A percentile compares a stretch with the other conserved stretches of the same genome.
These are phyloP conservation scores for Parsonsia alboflavescens DNA, from an alignment of 257 asterid genomes.

Conservation along the genomic window DNA sequence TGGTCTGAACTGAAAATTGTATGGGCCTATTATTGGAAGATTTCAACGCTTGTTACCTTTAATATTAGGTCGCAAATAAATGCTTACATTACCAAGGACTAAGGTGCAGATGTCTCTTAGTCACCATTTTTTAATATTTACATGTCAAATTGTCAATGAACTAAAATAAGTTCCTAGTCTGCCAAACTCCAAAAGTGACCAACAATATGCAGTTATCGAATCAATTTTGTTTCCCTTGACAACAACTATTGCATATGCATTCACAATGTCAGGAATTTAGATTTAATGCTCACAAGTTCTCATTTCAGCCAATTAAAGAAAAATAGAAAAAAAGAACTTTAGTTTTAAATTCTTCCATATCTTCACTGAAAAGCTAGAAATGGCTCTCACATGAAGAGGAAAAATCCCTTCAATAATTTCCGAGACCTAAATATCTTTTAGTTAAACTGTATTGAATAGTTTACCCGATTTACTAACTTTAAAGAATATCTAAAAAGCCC, in stretches of 20 bases:
- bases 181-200: background rate
- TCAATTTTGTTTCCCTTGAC: background rate
- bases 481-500: background rate
- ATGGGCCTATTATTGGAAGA: background rate
- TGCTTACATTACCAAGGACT: background rate
- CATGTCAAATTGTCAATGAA: background rate
- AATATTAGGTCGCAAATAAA: background rate
- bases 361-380: background rate
- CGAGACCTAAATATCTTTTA: background rate
- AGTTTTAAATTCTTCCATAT: background rate
- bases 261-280: background rate
- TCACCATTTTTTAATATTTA: background rate
- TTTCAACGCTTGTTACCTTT: background rate
- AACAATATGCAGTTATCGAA: background rate
- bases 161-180: background rate
- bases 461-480: background rate
- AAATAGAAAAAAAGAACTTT: background rate
- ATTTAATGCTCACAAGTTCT: background rate
- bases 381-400: background rate
- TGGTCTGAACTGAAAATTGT: background rate
- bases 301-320: background rate
- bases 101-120: background rate
- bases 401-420: background rate
- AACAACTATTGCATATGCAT: background rate
- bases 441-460: background rate